Percentiles rank a stretch among this genome's conserved stretches.
phyloP scores from a whole-genome alignment of 2,329 filamentous ascomycete species.

The Seiridium cupressi region DNA sequence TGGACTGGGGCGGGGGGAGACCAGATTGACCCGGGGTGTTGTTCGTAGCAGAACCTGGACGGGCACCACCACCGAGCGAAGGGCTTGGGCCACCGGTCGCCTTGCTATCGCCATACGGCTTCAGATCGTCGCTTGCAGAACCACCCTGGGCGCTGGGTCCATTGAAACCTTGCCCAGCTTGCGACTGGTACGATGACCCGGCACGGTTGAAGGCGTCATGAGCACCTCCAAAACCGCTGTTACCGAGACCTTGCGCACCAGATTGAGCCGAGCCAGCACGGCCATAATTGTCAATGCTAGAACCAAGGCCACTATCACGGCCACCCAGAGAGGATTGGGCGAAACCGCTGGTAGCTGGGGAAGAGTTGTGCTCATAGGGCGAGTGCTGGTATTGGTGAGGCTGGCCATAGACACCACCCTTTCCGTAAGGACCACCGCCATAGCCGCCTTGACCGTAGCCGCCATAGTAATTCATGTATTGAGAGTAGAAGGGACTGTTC shows the following conservation, averaged over 20 bases:
- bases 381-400: constrained; percentile 54
- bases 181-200: constrained; percentile 53
- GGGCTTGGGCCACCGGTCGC: constrained; percentile 53
- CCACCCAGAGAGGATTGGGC: constrained; percentile 51
- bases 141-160: constrained; percentile 46
- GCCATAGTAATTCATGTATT: constrained; percentile 55
- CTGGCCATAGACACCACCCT: constrained; percentile 54
- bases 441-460: constrained; percentile 53
- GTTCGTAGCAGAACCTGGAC: constrained; percentile 58
- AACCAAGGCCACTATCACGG: constrained; percentile 47
- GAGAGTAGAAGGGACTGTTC: constrained; percentile 60
- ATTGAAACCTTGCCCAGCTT: constrained; percentile 52
- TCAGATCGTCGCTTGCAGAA: constrained; percentile 51
- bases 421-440: constrained; percentile 49
- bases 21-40: constrained; percentile 50
- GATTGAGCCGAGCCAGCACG: constrained; percentile 50
- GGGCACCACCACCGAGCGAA: constrained; percentile 51
- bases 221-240: constrained; percentile 49
- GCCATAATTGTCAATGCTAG: constrained; percentile 53
- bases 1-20: constrained; percentile 54
- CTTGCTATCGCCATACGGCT: constrained; percentile 59
- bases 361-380: constrained; percentile 55
- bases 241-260: constrained; percentile 48
- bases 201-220: constrained; percentile 56
- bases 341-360: constrained; percentile 49